Base-by-base conservation (phyloP, 139 green algal genomes). In the Coelastrella sp. region DNA sequence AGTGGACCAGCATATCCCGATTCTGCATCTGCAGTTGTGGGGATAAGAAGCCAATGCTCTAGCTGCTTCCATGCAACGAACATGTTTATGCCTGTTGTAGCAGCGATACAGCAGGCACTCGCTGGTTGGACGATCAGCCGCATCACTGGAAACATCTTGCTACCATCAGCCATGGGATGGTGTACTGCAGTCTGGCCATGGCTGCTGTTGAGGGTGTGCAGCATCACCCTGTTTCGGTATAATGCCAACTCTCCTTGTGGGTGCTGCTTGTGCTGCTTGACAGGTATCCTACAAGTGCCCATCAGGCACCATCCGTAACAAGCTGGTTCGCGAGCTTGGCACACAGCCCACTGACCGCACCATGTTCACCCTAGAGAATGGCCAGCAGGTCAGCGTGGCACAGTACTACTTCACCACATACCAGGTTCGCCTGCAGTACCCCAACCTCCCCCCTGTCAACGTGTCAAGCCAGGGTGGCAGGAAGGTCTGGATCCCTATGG, bases 381-480 rank as follows among this genome's bases (percentile, higher is more conserved):
- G 92, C 17, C 91, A 59, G 22, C 86, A 94, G 75, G 94, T 94
- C 83, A 94, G 66, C 1, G 91, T 96, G 75, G 91, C 88, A 3
- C 74, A 92, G 59, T 96, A 96, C 92, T 96, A 92, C 68, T 5
- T n/a, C 23, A 75, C 10, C 2, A 87, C 81, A 11, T 87, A 87
- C 81, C 32, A 87, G 61, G 68, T 93, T 57, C 81, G 54, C 58
- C 91, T 95, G 57, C 79, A 65, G 57, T 77, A 93, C 83, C 92
- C 90, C 23, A 54, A 91, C 17, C 76, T 95, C 87, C 93, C 94
- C 20, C 95, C 92, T 57, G 20, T 96, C 65, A 93, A 95, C 19
- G 92, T 94, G 64, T 91, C 90, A 56, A 78, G 61, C 22, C 54
- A 88, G 54, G 68, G 65, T 57, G 91, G 79, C 19, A 89, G 92